A percentile compares a stretch with the other conserved stretches of the same genome.
Conservation (phyloP, 345 rosid genomes). For the Pistacia atlantica region DNA sequence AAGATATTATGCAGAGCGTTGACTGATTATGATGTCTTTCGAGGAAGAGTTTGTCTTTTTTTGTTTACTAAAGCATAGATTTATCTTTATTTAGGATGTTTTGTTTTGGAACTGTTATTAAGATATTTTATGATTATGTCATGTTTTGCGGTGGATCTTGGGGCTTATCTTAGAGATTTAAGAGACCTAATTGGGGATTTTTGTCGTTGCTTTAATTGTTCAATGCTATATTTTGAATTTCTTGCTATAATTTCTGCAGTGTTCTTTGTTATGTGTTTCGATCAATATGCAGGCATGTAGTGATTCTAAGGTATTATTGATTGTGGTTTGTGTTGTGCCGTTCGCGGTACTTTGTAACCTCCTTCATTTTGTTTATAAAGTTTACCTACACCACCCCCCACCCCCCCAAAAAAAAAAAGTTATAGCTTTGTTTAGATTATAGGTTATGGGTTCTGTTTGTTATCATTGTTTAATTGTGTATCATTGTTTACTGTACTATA, state of each 20-base stretch:
- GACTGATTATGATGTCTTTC: conserved; percentile 33
- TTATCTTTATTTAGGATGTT: conserved; percentile 7
- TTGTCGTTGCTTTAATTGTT: background rate
- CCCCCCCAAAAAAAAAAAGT: too few species aligned
- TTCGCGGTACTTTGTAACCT: too few species aligned
- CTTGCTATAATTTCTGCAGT: background rate
- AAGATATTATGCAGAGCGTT: conserved; percentile 80
- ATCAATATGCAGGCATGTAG: background rate
- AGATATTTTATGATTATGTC: conserved; percentile 1
- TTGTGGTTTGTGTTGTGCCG: too few species aligned
- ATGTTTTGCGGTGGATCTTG: background rate
- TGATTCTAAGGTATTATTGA: too few species aligned
- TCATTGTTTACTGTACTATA: too few species aligned
- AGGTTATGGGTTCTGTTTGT: too few species aligned
- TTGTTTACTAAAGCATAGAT: conserved; percentile 1
- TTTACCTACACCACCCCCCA: too few species aligned
- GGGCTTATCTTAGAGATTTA: background rate
- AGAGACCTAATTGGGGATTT: background rate
- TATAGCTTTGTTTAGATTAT: too few species aligned
- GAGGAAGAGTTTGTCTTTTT: background rate
- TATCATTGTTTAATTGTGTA: too few species aligned
- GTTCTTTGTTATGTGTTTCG: background rate
- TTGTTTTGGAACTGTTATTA: background rate
- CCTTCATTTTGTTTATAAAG: too few species aligned
- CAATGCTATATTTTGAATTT: conserved; percentile 15